These are phyloP conservation scores for Prunus armeniaca DNA, from an alignment of 306 rosid genomes.

Conservation along the genomic window DNA sequence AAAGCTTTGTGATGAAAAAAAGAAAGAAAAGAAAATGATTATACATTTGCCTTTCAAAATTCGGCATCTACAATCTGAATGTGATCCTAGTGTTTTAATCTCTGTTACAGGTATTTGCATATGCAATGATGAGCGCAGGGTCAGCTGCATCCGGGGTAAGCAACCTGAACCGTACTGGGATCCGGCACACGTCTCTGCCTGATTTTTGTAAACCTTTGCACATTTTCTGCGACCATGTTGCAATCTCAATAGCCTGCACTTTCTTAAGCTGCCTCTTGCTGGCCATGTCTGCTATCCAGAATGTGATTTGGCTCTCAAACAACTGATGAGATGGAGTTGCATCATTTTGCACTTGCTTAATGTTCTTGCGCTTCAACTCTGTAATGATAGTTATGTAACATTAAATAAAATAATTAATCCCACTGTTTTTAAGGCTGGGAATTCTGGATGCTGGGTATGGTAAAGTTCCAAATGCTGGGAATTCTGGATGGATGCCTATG, in stretches of 20 bases:
- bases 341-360: neutral
- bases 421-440: too few species aligned
- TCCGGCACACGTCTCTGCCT: conserved; percentile 69
- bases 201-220: conserved; percentile 71
- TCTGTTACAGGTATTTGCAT: conserved; percentile 62
- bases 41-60: neutral
- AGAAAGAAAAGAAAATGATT: too few species aligned
- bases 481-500: too few species aligned
- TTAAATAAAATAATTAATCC: too few species aligned
- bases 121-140: conserved; percentile 84
- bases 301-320: conserved; percentile 76
- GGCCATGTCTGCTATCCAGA: conserved; percentile 62
- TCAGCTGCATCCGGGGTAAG: conserved; percentile 89
- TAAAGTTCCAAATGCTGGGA: too few species aligned
- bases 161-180: conserved; percentile 81
- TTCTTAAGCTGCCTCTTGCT: conserved; percentile 70
- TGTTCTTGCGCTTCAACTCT: neutral
- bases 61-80: neutral
- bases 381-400: too few species aligned
- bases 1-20: too few species aligned
- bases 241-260: conserved; percentile 80
- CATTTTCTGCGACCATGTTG: conserved; percentile 80
- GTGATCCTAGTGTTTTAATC: neutral
- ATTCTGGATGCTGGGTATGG: too few species aligned
- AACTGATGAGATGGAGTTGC: conserved; percentile 30